A percentile compares a stretch with the other conserved stretches of the same genome.
phyloP scores from a whole-genome alignment of 345 rosid genomes.

The Microcos paniculata region DNA sequence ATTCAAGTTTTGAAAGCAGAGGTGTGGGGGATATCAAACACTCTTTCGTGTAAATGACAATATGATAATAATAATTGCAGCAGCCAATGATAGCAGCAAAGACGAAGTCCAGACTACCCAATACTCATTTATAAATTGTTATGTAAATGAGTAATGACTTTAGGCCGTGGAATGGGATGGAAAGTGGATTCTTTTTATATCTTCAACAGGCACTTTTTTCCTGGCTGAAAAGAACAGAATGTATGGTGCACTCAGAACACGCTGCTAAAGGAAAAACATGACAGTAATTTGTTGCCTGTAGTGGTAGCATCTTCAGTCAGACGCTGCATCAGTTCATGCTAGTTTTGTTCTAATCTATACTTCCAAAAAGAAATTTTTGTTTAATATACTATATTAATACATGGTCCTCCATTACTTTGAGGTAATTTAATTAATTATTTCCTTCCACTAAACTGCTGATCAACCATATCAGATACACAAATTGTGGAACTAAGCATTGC shows the following conservation, averaged over 20 bases:
- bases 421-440: conserved; percentile 5
- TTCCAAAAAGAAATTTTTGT: neutral
- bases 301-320: neutral
- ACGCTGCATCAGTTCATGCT: neutral
- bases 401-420: neutral
- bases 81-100: conserved; percentile 12
- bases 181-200: neutral
- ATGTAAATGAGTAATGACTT: neutral
- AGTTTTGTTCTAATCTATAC: neutral
- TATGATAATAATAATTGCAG: conserved; percentile 11
- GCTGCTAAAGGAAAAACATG: neutral
- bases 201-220: conserved; percentile 1
- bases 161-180: neutral
- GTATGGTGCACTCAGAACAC: neutral
- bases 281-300: conserved; percentile 5
- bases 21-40: neutral
- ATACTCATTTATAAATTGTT: neutral
- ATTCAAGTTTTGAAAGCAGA: conserved; percentile 3
- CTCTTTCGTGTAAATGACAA: neutral
- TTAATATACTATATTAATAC: neutral
- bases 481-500: neutral
- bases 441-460: conserved; percentile 1
- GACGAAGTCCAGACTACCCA: neutral
- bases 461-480: neutral
- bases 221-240: conserved; percentile 8